Evolutionary conservation across 2,329 filamentous ascomycete genomes (phyloP), one percentile per base, ranked within the genome.

Genomic region (Zymoseptoria pseudotritici): DNA sequence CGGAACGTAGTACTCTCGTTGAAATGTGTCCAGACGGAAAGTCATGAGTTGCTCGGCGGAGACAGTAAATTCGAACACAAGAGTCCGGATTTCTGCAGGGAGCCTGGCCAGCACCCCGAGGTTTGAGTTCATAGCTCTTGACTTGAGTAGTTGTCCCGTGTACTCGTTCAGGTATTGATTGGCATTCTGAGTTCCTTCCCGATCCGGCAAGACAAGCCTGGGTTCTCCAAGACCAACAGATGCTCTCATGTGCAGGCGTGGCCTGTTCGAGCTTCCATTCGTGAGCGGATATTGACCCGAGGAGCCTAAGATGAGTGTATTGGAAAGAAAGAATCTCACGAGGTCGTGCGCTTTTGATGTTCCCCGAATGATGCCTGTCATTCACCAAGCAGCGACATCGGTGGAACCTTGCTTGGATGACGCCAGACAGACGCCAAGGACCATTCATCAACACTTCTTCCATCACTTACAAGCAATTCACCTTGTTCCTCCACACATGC

Each of bases 1-100:
- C 26, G 66, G 59, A 2, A 57, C 31, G 55, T 69, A 70, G 60
- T 57, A 65, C 57, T 71, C 66, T 36, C 56, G 59, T 53, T 72
- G 70, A 29, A 69, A 71, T 4, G 53, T 49, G 49, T 73, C 70
- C 31, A 70, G 66, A 26, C 64, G 61, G 56, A 71, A 73, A 2
- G 71, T 66, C 13, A 73, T 69, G 10, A 66, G 46, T 46, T 69
- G 65, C 6, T 59, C 53, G n/a, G 65, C 64, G 7, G 60, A 58
- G 17, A 71, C 60, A 29, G 63, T 68, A 50, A 65, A 67, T 53
- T 66, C 62, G 54, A 63, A 66, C 36, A 67, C 67, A 7, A 55
- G 52, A 11, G 55, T 58, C 1, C 66, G 61, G 9, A 68, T 54
- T 36, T 68, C 66, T 2, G 61, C 20, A n/a, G 66, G 66, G 1